Percentiles rank a stretch among this genome's conserved stretches.
Conservation (phyloP, 768 basidiomycete species). For the Erythrobasidium yunnanense region DNA sequence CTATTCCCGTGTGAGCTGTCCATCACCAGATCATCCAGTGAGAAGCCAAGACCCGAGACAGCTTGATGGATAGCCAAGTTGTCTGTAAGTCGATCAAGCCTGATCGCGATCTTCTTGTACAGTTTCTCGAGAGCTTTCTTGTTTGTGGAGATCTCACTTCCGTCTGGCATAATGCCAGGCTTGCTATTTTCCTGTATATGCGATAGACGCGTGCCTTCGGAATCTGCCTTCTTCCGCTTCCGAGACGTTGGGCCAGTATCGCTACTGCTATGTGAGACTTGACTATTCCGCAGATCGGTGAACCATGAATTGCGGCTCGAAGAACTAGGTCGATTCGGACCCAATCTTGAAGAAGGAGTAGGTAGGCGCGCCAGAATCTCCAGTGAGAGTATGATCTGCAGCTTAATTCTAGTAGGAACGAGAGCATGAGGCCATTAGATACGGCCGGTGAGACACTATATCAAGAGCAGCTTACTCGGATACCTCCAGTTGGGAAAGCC, state of each 20-base stretch:
- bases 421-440: not conserved
- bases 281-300: no score
- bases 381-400: constrained; percentile 2
- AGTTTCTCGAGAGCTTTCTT: not conserved
- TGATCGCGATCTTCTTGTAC: constrained; percentile 1
- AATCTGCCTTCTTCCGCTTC: constrained; percentile 6
- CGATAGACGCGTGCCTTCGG: no score
- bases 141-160: not conserved
- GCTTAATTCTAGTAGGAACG: not conserved
- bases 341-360: not conserved
- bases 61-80: constrained; percentile 16
- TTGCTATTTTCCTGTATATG: no score
- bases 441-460: not conserved
- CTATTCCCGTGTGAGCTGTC: not conserved
- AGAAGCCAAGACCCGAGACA: not conserved
- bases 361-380: constrained; percentile 3
- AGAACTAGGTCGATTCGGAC: no score
- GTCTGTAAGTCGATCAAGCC: constrained; percentile 4
- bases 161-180: no score
- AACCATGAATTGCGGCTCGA: no score
- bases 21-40: not conserved
- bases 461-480: not conserved
- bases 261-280: no score
- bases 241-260: not conserved
- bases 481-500: not conserved